Conservation (phyloP, 805 yeast species). For the Candida xiaguanensis region DNA sequence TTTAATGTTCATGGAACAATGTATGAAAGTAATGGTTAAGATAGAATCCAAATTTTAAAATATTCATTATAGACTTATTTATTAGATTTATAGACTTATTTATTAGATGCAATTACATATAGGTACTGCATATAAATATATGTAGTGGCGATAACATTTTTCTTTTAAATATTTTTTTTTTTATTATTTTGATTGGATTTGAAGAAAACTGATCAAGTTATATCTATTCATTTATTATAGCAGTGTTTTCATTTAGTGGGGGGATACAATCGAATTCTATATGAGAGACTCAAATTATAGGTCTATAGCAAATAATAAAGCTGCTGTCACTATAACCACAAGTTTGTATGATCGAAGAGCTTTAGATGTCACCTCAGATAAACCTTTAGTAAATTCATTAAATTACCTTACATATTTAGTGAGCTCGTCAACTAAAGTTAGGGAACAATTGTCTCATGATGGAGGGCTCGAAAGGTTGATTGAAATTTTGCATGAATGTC, state of each 20-base stretch:
- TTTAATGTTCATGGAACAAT: constrained; percentile 92
- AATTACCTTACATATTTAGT: constrained; percentile 87
- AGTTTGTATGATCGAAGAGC: constrained; percentile 91
- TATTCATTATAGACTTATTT: neutral
- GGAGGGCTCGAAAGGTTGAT: constrained; percentile 91
- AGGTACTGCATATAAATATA: neutral
- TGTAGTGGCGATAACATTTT: constrained; percentile 4
- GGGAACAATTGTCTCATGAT: constrained; percentile 84
- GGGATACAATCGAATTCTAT: neutral
- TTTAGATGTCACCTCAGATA: constrained; percentile 81
- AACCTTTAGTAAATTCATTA: constrained; percentile 86
- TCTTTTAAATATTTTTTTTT: neutral
- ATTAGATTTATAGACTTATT: constrained; percentile 1
- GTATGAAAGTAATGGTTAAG: constrained; percentile 56
- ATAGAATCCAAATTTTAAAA: constrained; percentile 18
- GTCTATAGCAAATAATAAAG: constrained; percentile 73
- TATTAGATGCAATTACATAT: neutral
- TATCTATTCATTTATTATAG: neutral
- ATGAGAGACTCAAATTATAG: constrained; percentile 92
- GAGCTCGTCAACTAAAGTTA: constrained; percentile 79
- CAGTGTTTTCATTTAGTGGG: neutral
- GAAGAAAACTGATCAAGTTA: neutral
- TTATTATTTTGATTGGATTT: neutral
- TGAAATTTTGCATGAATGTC: constrained; percentile 80
- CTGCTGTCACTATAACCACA: constrained; percentile 88